A percentile compares a stretch with the other conserved stretches of the same genome.
These are phyloP conservation scores for Chrysanthemum makinoi DNA, from an alignment of 129 eudicot species.

Conservation along the genomic window DNA sequence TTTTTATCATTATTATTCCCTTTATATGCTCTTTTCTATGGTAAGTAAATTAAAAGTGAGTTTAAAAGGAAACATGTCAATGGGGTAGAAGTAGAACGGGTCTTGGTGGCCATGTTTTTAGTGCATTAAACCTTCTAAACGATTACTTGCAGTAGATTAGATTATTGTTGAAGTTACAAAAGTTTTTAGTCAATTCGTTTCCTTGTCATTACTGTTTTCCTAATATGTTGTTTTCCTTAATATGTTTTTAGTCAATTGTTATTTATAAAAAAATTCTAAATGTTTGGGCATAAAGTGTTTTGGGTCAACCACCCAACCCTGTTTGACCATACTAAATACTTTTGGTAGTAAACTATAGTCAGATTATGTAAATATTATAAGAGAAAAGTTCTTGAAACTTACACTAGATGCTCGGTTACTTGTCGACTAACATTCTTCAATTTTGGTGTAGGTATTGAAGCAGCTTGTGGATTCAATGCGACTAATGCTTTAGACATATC, in stretches of 20 bases:
- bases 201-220: too few species aligned
- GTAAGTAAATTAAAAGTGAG: not conserved
- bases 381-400: constrained; percentile 30
- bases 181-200: too few species aligned
- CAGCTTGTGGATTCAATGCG: constrained; percentile 51
- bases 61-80: not conserved
- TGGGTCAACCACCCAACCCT: not conserved
- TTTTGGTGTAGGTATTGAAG: constrained; percentile 78
- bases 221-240: too few species aligned
- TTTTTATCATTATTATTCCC: not conserved
- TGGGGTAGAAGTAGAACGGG: not conserved
- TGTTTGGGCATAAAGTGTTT: not conserved
- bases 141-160: too few species aligned
- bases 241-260: too few species aligned
- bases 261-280: not conserved
- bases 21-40: not conserved
- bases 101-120: too few species aligned
- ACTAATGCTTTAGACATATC: constrained; percentile 74
- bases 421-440: constrained; percentile 74
- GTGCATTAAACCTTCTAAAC: too few species aligned
- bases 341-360: not conserved
- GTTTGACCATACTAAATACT: not conserved
- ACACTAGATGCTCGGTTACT: constrained; percentile 98
- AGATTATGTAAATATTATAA: not conserved
- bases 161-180: too few species aligned